These are phyloP conservation scores for Dothistroma pini DNA, from an alignment of 2,329 filamentous ascomycete species.

Conservation along the genomic window DNA sequence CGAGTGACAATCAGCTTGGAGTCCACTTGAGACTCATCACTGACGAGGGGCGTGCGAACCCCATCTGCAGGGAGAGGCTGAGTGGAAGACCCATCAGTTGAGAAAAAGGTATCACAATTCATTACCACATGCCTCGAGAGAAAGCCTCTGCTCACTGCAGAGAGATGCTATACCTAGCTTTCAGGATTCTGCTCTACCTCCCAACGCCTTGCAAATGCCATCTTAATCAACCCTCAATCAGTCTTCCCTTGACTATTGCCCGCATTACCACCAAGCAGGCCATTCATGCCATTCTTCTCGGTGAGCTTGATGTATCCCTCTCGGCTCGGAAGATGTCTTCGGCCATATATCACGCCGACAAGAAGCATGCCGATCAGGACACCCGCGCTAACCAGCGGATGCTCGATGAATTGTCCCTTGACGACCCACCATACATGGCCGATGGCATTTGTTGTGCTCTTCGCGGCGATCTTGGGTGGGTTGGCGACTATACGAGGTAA, in stretches of 20 bases:
- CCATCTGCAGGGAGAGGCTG: too few species aligned
- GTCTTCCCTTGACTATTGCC: conserved; percentile 18
- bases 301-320: conserved; percentile 42
- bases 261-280: conserved; percentile 57
- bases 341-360: conserved; percentile 25
- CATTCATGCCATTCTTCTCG: conserved; percentile 61
- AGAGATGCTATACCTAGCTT: conserved; percentile 1
- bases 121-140: conserved; percentile 7
- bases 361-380: conserved; percentile 53
- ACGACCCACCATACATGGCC: conserved; percentile 62
- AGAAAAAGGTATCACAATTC: conserved; percentile 4
- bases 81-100: too few species aligned
- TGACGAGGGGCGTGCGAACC: too few species aligned
- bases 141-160: background rate
- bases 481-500: conserved; percentile 66
- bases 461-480: conserved; percentile 68
- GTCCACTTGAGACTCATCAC: too few species aligned
- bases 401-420: conserved; percentile 40
- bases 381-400: conserved; percentile 48
- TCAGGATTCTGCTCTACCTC: background rate
- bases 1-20: too few species aligned
- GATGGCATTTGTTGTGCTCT: conserved; percentile 70
- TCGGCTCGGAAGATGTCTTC: conserved; percentile 30
- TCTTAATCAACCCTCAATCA: conserved; percentile 2
- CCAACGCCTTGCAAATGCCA: conserved; percentile 1